Evolutionary conservation across 169 alveolate genomes (phyloP).

Genomic region (Eimeria tenella): DNA sequence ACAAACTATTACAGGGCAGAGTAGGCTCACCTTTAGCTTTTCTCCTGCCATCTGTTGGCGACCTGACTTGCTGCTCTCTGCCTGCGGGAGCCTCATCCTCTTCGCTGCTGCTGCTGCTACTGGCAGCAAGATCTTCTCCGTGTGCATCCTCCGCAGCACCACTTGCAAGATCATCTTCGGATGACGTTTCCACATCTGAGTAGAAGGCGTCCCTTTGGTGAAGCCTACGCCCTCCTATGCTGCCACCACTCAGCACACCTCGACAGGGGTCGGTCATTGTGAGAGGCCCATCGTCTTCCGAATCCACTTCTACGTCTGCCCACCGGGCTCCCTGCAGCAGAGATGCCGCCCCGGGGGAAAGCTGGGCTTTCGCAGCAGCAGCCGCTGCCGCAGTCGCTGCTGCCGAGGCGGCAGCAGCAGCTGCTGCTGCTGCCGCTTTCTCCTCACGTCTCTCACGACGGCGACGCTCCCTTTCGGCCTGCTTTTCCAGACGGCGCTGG

Average conservation of each 20-base stretch:
- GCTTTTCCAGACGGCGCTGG: conserved; percentile 50
- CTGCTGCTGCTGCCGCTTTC: conserved; percentile 54
- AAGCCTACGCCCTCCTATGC: conserved; percentile 27
- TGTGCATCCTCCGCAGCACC: conserved; percentile 32
- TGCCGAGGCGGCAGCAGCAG: conserved; percentile 55
- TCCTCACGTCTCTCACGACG: conserved; percentile 42
- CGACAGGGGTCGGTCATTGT: background rate
- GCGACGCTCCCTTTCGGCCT: conserved; percentile 59
- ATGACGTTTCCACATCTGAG: conserved; percentile 50
- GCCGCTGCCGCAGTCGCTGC: conserved; percentile 68
- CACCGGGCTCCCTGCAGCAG: conserved; percentile 63
- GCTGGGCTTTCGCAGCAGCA: conserved; percentile 52
- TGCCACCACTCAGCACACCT: background rate
- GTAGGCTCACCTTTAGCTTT: conserved; percentile 57
- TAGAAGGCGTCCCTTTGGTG: conserved; percentile 68
- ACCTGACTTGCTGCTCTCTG: conserved; percentile 40
- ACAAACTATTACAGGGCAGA: no score
- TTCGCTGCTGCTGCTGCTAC: conserved; percentile 65
- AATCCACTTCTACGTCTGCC: conserved; percentile 70
- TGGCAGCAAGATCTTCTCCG: conserved; percentile 33
- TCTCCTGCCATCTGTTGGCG: conserved; percentile 42
- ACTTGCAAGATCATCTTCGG: conserved; percentile 52
- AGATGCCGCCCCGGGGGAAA: conserved; percentile 56
- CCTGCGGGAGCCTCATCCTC: conserved; percentile 8
- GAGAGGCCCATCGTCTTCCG: conserved; percentile 48